Evolutionary conservation across 192 early-diverging fungal species (phyloP).

Genomic region (Globomyces pollinis-pini): DNA sequence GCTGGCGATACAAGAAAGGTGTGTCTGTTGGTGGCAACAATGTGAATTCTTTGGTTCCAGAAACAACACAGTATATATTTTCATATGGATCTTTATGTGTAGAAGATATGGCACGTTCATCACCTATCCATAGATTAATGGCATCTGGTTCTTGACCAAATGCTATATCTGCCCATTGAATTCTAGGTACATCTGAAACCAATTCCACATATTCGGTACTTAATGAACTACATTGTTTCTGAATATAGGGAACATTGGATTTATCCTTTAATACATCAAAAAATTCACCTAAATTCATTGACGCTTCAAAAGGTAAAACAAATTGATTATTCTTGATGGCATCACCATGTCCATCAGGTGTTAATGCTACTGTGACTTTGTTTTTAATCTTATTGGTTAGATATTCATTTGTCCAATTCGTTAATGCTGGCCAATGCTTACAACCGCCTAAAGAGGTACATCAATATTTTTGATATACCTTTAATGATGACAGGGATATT

Average conservation of each 20-base stretch:
- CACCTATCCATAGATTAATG: slow-evolving; percentile 48
- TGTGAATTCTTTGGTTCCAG: slow-evolving; percentile 38
- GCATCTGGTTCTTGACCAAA: slow-evolving; percentile 29
- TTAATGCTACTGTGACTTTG: slow-evolving; percentile 33
- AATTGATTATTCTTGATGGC: slow-evolving; percentile 33
- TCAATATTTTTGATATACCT: too few species aligned
- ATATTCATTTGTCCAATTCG: slow-evolving; percentile 30
- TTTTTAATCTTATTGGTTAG: slow-evolving; percentile 13
- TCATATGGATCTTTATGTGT: slow-evolving; percentile 53
- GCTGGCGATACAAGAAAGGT: not conserved
- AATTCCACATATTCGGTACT: slow-evolving; percentile 18
- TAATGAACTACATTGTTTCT: slow-evolving; percentile 41
- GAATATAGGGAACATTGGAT: slow-evolving; percentile 29
- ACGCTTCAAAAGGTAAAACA: slow-evolving; percentile 31
- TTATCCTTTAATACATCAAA: slow-evolving; percentile 13
- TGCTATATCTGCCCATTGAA: slow-evolving; percentile 24
- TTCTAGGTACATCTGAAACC: slow-evolving; percentile 36
- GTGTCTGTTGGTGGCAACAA: slow-evolving; percentile 34
- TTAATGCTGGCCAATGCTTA: slow-evolving; percentile 30
- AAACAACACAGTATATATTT: slow-evolving; percentile 42
- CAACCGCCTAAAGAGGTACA: too few species aligned
- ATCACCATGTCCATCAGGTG: slow-evolving; percentile 43
- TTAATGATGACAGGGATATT: not conserved
- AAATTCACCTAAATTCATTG: slow-evolving; percentile 23
- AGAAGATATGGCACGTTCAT: slow-evolving; percentile 20